phyloP scores from a whole-genome alignment of 1,284 basidiomycete genomes.

The Takashimella koratensis region DNA sequence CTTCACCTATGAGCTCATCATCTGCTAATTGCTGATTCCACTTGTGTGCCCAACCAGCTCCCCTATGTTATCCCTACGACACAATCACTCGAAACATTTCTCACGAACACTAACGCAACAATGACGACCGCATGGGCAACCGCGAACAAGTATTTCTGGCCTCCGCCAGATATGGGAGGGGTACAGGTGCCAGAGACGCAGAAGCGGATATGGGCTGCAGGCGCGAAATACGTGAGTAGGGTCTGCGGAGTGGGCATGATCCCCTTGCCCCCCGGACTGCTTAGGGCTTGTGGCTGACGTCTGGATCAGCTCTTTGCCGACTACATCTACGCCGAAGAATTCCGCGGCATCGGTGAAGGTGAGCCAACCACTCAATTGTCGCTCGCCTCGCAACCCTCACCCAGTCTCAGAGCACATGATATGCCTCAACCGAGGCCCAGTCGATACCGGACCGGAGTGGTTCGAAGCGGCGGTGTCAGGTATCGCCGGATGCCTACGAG shows the following conservation, averaged over 20 bases:
- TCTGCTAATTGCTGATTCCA: too few relatives aligned
- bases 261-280: too few relatives aligned
- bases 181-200: background rate
- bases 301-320: conserved; percentile 23
- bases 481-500: conserved; percentile 13
- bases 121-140: background rate
- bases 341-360: conserved; percentile 42
- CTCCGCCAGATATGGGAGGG: background rate
- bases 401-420: conserved; percentile 37
- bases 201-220: conserved; percentile 16
- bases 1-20: too few relatives aligned
- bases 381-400: background rate
- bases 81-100: background rate
- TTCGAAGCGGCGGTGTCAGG: conserved; percentile 23
- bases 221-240: conserved; percentile 14
- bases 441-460: conserved; percentile 38
- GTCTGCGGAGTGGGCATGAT: too few relatives aligned
- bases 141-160: background rate
- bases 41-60: too few relatives aligned
- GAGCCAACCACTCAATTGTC: background rate
- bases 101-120: background rate
- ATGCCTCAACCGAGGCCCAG: conserved; percentile 39
- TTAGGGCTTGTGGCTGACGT: too few relatives aligned
- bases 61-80: conserved; percentile 15
- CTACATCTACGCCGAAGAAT: conserved; percentile 39